Evolutionary conservation across 2,329 filamentous ascomycete genomes (phyloP), one percentile per base, ranked within the genome.

Genomic region (Phoma sp.): DNA sequence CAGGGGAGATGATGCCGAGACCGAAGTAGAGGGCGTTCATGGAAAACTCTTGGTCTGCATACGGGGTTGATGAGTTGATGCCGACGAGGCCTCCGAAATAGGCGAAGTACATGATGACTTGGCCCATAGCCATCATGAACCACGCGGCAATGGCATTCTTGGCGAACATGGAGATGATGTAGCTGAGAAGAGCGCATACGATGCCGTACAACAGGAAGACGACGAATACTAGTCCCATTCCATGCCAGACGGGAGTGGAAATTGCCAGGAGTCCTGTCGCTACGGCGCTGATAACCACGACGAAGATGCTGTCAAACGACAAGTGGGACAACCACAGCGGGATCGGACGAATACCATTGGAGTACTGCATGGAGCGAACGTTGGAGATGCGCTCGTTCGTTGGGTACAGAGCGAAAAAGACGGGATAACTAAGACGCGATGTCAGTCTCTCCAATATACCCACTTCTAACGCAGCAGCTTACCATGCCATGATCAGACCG

Each of bases 301-400:
- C 85, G 47, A 93, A 85, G 30, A 84, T 70, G 59, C 92, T 90
- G 75, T 96, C 93, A 66, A 96, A 96, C 0, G 80, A 66, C 0
- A 89, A 79, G 69, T 96, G 93, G 1, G 92, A 90, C 1, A 90
- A 77, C 92, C 93, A 97, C 1, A 96, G 80, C 0, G 92, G 90
- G 14, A 90, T 77, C 0, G 90, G 87, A 9, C 90, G 83, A 28
- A 96, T 91, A 33, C 93, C 92, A 67, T 96, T 96, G 33, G 90
- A 93, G 75, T 96, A 96, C 69, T 96, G 88, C 23, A 96, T 79
- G 10, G 89, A 88, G 37, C 92, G 85, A 14, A 97, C 90, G 56
- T 91, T 89, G 34, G 86, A 81, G 5, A 91, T 81, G 18, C 91
- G 83, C 72, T 96, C 93, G 18, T 89, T 80, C 17, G 91, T 96